phyloP scores from a whole-genome alignment of 441 rosid genomes.

The Melastoma candidum region DNA sequence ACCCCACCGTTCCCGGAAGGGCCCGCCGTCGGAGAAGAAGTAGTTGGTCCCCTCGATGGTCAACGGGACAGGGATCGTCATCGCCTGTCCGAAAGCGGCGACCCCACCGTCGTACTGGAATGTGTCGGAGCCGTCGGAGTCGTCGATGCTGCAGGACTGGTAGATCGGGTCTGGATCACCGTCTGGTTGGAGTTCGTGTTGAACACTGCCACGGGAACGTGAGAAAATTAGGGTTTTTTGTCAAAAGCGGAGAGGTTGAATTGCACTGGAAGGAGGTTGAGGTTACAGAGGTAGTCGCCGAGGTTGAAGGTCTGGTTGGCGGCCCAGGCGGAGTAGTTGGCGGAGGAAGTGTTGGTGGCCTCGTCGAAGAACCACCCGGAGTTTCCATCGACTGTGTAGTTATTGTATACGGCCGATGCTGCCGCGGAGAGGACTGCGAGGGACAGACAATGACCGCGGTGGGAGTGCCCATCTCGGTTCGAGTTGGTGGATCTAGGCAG shows the following conservation, averaged over 20 bases:
- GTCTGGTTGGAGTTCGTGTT: constrained; percentile 43
- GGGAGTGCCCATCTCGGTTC: constrained; percentile 13
- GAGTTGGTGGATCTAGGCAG: background rate
- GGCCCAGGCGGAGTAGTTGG: constrained; percentile 52
- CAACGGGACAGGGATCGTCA: constrained; percentile 38
- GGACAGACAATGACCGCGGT: constrained; percentile 13
- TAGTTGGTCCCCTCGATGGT: constrained; percentile 36
- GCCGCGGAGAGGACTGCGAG: constrained; percentile 18
- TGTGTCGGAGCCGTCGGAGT: constrained; percentile 18
- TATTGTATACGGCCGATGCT: constrained; percentile 29
- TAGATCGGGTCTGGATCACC: constrained; percentile 50
- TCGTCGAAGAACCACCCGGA: constrained; percentile 50
- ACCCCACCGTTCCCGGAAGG: constrained; percentile 17
- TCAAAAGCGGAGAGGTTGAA: too few relatives aligned
- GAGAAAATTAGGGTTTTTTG: background rate
- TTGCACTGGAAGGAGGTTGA: background rate
- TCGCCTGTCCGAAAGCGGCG: constrained; percentile 19
- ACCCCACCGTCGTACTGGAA: constrained; percentile 36
- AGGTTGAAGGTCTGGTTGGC: constrained; percentile 38
- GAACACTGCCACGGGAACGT: constrained; percentile 27
- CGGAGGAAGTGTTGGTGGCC: constrained; percentile 32
- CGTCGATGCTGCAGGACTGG: constrained; percentile 31
- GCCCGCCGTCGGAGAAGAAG: constrained; percentile 38
- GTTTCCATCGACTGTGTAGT: constrained; percentile 48
- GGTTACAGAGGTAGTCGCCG: constrained; percentile 56